Conservation (phyloP, 768 basidiomycete genomes). For the Lactarius akahatsu region DNA sequence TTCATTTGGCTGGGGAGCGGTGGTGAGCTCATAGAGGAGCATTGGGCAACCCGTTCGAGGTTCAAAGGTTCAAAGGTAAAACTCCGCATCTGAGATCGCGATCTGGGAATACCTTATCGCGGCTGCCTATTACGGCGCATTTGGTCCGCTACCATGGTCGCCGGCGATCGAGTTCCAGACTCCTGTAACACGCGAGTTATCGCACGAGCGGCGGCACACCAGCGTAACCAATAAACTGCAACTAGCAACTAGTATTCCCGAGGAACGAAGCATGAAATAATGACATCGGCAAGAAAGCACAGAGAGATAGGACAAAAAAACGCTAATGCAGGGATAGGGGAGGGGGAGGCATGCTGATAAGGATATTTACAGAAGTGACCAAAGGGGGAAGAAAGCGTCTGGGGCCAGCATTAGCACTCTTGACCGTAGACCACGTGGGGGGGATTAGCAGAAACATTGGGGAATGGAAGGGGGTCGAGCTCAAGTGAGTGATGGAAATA, state of each 20-base stretch:
- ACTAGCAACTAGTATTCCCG: slow-evolving; percentile 26
- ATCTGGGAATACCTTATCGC: slow-evolving; percentile 10
- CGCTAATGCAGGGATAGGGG: slow-evolving; percentile 30
- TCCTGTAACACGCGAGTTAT: background rate
- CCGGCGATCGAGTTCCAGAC: slow-evolving; percentile 21
- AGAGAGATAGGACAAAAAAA: slow-evolving; percentile 32
- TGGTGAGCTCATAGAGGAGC: background rate
- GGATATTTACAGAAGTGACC: slow-evolving; percentile 34
- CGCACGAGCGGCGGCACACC: slow-evolving; percentile 13
- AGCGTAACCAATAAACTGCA: slow-evolving; percentile 19
- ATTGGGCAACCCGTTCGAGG: background rate
- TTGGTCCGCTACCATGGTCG: slow-evolving; percentile 4
- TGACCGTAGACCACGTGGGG: slow-evolving; percentile 45
- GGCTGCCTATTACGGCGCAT: slow-evolving; percentile 1
- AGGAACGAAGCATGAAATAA: slow-evolving; percentile 18
- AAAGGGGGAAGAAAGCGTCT: slow-evolving; percentile 8
- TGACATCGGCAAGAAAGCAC: slow-evolving; percentile 25
- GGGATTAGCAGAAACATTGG: slow-evolving; percentile 48
- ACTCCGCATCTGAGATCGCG: slow-evolving; percentile 19
- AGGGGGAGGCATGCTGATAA: slow-evolving; percentile 32
- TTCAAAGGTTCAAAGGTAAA: slow-evolving; percentile 10
- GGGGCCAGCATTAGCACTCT: slow-evolving; percentile 48
- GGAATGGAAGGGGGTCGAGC: slow-evolving; percentile 70
- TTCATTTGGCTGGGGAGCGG: background rate
- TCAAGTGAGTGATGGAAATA: slow-evolving; percentile 61